These are phyloP conservation scores for Aspergillus caelatus DNA, from an alignment of 2,329 filamentous ascomycete genomes.

Conservation along the genomic window DNA sequence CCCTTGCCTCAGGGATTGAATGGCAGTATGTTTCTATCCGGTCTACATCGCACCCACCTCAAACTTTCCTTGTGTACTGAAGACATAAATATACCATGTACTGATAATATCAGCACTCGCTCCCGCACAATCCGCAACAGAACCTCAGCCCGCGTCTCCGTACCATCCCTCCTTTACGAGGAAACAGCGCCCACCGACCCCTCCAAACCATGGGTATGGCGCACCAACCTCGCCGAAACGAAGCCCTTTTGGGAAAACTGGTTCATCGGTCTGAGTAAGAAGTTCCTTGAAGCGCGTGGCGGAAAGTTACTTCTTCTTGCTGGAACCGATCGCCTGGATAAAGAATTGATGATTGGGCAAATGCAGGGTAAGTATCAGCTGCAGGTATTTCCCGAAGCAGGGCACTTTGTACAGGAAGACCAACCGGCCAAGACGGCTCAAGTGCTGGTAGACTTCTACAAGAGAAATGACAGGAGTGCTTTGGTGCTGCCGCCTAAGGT, in stretches of 20 bases:
- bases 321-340: slow-evolving; percentile 87
- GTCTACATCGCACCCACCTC: neutral
- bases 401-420: slow-evolving; percentile 97
- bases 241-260: slow-evolving; percentile 93
- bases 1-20: slow-evolving; percentile 77
- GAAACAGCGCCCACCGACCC: slow-evolving; percentile 38
- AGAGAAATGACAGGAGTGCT: slow-evolving; percentile 81
- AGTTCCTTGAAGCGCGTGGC: slow-evolving; percentile 79
- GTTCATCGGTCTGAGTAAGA: slow-evolving; percentile 85
- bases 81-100: neutral
- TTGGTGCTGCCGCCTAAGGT: slow-evolving; percentile 92
- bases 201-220: slow-evolving; percentile 73
- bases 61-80: neutral
- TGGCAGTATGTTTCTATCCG: slow-evolving; percentile 67
- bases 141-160: slow-evolving; percentile 81
- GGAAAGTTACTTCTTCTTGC: slow-evolving; percentile 85
- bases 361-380: slow-evolving; percentile 99
- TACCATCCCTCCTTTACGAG: slow-evolving; percentile 73
- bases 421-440: slow-evolving; percentile 86
- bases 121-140: slow-evolving; percentile 84
- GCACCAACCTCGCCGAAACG: slow-evolving; percentile 79
- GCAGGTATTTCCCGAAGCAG: slow-evolving; percentile 90
- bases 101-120: slow-evolving; percentile 56
- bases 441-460: slow-evolving; percentile 86
- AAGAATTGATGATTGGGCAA: slow-evolving; percentile 90